A percentile compares a stretch with the other conserved stretches of the same genome.
Conservation (phyloP, 768 basidiomycete species). For the Cystofilobasidium macerans region DNA sequence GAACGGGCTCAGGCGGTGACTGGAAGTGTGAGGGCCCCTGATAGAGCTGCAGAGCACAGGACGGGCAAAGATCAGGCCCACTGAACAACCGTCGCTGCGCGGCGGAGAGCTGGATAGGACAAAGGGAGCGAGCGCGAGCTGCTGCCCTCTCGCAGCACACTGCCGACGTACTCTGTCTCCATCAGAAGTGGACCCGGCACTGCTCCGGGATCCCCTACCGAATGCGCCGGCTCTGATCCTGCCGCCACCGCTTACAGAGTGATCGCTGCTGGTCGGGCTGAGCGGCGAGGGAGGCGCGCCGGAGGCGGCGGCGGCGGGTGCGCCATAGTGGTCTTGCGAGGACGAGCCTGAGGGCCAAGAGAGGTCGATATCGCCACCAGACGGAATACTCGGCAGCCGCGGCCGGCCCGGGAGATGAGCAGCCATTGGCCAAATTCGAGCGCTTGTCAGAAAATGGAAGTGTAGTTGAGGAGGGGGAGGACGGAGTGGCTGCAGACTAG, state of each 20-base stretch:
- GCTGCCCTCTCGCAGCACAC: background rate
- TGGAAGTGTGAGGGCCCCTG: background rate
- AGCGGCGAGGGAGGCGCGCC: conserved; percentile 5
- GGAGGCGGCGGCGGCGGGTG: background rate
- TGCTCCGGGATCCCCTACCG: background rate
- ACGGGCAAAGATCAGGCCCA: background rate
- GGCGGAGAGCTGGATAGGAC: background rate
- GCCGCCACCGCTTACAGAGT: background rate
- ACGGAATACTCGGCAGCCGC: conserved; percentile 8
- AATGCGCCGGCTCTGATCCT: conserved; percentile 19
- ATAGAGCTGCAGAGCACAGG: conserved; percentile 12
- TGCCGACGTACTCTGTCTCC: background rate
- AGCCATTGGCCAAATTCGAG: background rate
- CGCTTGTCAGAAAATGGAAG: background rate
- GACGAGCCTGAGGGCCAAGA: background rate
- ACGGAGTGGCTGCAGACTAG: no score
- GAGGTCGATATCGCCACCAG: conserved; percentile 1
- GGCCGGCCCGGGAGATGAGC: background rate
- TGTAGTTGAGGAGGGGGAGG: no score
- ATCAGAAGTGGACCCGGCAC: background rate
- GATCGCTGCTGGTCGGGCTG: background rate
- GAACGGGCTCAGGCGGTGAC: background rate
- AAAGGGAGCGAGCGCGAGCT: background rate
- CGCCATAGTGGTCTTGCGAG: background rate
- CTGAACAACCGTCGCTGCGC: no score